Conservation (phyloP, 441 rosid species). For the Erysimum cheiri region DNA sequence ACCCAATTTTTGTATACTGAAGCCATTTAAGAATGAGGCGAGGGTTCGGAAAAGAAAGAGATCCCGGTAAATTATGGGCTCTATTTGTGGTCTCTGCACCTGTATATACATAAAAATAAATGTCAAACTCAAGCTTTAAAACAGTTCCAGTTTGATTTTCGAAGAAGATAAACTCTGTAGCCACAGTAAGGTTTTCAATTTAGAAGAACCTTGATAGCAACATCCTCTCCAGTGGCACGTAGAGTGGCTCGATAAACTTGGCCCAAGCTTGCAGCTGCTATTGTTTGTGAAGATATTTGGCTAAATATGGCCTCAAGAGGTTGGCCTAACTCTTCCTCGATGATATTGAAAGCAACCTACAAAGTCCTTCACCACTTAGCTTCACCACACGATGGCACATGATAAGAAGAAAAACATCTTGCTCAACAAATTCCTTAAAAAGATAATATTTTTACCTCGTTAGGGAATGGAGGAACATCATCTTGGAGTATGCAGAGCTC, state of each 20-base stretch:
- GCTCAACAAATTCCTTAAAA: not conserved
- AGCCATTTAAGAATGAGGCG: slow-evolving; percentile 89
- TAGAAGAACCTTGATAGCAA: slow-evolving; percentile 86
- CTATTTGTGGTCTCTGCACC: slow-evolving; percentile 94
- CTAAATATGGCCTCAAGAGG: slow-evolving; percentile 91
- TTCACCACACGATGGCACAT: slow-evolving; percentile 21
- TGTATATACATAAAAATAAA: slow-evolving; percentile 45
- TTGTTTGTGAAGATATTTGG: slow-evolving; percentile 81
- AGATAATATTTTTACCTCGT: slow-evolving; percentile 58
- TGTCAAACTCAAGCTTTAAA: slow-evolving; percentile 10
- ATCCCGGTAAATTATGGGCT: slow-evolving; percentile 91
- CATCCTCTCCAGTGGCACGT: slow-evolving; percentile 86
- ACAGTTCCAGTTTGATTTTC: slow-evolving; percentile 1
- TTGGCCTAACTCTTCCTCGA: slow-evolving; percentile 90
- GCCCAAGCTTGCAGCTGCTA: slow-evolving; percentile 97
- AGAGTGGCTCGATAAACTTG: slow-evolving; percentile 98
- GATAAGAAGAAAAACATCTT: slow-evolving; percentile 24
- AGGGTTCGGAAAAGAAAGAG: slow-evolving; percentile 95
- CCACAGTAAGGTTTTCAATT: not conserved
- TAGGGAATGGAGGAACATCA: slow-evolving; percentile 93
- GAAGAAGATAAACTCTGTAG: slow-evolving; percentile 15
- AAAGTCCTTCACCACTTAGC: slow-evolving; percentile 40
- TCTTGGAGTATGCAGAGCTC: slow-evolving; percentile 98
- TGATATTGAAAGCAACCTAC: slow-evolving; percentile 87
- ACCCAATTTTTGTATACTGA: slow-evolving; percentile 88